Conservation (phyloP, 495 filamentous ascomycete genomes). For the Jackrogersella multiformis region DNA sequence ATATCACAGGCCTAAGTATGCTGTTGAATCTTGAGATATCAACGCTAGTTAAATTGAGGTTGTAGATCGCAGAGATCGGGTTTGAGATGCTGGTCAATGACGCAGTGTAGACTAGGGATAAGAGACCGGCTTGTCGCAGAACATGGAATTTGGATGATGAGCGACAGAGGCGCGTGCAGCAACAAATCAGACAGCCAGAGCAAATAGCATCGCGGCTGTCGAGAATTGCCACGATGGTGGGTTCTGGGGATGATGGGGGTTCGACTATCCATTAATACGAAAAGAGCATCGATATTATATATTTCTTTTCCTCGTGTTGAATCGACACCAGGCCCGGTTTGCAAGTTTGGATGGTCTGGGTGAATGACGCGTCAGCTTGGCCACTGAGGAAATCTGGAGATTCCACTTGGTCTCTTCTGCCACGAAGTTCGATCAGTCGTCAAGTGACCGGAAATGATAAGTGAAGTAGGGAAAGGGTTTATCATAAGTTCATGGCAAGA, state of each 20-base stretch:
- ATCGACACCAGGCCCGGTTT: slow-evolving; percentile 4
- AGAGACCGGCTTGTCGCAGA: slow-evolving; percentile 34
- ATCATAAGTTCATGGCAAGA: slow-evolving; percentile 7
- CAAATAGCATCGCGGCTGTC: slow-evolving; percentile 6
- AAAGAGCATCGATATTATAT: slow-evolving; percentile 17
- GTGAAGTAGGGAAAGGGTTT: slow-evolving; percentile 6
- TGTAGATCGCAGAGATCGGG: slow-evolving; percentile 35
- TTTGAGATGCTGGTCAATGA: slow-evolving; percentile 33
- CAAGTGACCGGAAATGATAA: not conserved
- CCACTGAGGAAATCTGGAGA: slow-evolving; percentile 17
- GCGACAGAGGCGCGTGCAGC: slow-evolving; percentile 14
- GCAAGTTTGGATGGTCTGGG: not conserved
- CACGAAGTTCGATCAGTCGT: slow-evolving; percentile 7
- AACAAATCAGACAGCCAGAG: slow-evolving; percentile 19
- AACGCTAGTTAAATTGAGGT: slow-evolving; percentile 33
- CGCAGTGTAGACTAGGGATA: slow-evolving; percentile 23
- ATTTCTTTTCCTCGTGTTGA: slow-evolving; percentile 31
- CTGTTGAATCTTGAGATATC: slow-evolving; percentile 15
- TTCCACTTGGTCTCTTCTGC: not conserved
- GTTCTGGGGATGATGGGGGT: not conserved
- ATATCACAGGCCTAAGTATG: not conserved
- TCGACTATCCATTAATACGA: slow-evolving; percentile 29
- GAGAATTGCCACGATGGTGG: slow-evolving; percentile 29
- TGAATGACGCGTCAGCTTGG: slow-evolving; percentile 31
- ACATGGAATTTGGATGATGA: slow-evolving; percentile 31